Percentiles rank a stretch among this genome's conserved stretches.
Evolutionary conservation across 2,329 filamentous ascomycete genomes (phyloP).

Genomic region (Sporothrix sp.): DNA sequence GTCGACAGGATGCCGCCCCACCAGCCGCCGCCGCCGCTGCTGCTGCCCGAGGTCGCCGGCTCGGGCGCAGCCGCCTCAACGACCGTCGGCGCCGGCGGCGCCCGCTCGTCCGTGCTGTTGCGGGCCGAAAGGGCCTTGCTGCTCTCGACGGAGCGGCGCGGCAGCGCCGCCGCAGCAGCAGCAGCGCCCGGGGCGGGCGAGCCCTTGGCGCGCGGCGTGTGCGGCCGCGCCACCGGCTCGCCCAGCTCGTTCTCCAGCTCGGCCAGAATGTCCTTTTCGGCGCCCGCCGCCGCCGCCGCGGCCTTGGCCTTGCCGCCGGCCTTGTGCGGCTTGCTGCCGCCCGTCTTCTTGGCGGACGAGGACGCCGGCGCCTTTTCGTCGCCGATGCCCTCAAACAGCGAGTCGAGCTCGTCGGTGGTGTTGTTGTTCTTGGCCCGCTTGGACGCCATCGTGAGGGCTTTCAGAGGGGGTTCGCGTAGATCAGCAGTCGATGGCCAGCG

Average conservation of each 20-base stretch:
- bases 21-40: slow-evolving; percentile 71
- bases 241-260: slow-evolving; percentile 74
- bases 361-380: slow-evolving; percentile 35
- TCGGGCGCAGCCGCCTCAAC: slow-evolving; percentile 15
- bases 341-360: slow-evolving; percentile 27
- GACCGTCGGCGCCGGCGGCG: slow-evolving; percentile 18
- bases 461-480: slow-evolving; percentile 20
- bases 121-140: slow-evolving; percentile 36
- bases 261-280: slow-evolving; percentile 68
- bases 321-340: background rate
- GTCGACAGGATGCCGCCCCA: slow-evolving; percentile 82
- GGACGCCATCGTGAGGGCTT: slow-evolving; percentile 39
- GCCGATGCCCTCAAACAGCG: slow-evolving; percentile 55
- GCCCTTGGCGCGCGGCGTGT: slow-evolving; percentile 59
- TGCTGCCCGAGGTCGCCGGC: background rate
- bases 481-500: no score
- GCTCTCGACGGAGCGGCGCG: slow-evolving; percentile 20
- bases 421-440: slow-evolving; percentile 44
- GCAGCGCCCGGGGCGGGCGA: slow-evolving; percentile 43
- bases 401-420: slow-evolving; percentile 53
- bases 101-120: slow-evolving; percentile 42
- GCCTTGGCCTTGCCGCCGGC: slow-evolving; percentile 29
- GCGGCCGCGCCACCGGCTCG: slow-evolving; percentile 59
- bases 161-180: slow-evolving; percentile 32
- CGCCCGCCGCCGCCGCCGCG: slow-evolving; percentile 36